A percentile compares a stretch with the other conserved stretches of the same genome.
Conservation (phyloP, 2,329 filamentous ascomycete species). For the Ramularia endophylla region DNA sequence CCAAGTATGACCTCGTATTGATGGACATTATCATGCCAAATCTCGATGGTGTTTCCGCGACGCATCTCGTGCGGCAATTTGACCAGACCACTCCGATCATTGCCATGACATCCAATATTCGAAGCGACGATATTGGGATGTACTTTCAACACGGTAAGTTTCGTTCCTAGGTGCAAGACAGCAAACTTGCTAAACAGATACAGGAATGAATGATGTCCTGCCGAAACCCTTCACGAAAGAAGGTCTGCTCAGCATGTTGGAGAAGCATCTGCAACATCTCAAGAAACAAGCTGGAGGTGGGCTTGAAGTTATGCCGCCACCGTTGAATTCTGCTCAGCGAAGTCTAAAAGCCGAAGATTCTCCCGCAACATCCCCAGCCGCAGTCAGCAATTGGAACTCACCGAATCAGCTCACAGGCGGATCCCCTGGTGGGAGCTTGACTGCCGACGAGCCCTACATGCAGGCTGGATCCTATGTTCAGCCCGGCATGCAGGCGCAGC, state of each 20-base stretch:
- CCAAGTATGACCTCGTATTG: slow-evolving; percentile 56
- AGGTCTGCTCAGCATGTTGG: slow-evolving; percentile 72
- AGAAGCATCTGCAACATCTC: slow-evolving; percentile 80
- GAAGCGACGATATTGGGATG: slow-evolving; percentile 91
- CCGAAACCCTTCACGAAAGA: slow-evolving; percentile 93
- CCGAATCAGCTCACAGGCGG: slow-evolving; percentile 54
- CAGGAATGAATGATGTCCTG: slow-evolving; percentile 95
- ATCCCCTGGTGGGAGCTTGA: slow-evolving; percentile 47
- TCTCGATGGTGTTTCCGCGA: slow-evolving; percentile 89
- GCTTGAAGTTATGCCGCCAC: slow-evolving; percentile 45
- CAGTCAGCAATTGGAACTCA: slow-evolving; percentile 58
- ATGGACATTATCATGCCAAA: slow-evolving; percentile 87
- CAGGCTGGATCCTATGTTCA: slow-evolving; percentile 39
- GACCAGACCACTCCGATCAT: slow-evolving; percentile 80
- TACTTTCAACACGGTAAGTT: slow-evolving; percentile 90
- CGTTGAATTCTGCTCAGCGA: slow-evolving; percentile 48
- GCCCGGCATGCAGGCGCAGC: slow-evolving; percentile 11
- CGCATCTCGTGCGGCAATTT: slow-evolving; percentile 85
- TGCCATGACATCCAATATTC: slow-evolving; percentile 98
- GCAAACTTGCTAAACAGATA: neutral
- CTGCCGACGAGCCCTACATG: slow-evolving; percentile 41
- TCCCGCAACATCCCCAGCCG: slow-evolving; percentile 55
- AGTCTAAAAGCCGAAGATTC: slow-evolving; percentile 59
- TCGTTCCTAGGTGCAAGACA: neutral
- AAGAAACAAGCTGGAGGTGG: slow-evolving; percentile 49